Evolutionary conservation across 179 eudicot genomes (phyloP).

Genomic region (Patellifolia procumbens): DNA sequence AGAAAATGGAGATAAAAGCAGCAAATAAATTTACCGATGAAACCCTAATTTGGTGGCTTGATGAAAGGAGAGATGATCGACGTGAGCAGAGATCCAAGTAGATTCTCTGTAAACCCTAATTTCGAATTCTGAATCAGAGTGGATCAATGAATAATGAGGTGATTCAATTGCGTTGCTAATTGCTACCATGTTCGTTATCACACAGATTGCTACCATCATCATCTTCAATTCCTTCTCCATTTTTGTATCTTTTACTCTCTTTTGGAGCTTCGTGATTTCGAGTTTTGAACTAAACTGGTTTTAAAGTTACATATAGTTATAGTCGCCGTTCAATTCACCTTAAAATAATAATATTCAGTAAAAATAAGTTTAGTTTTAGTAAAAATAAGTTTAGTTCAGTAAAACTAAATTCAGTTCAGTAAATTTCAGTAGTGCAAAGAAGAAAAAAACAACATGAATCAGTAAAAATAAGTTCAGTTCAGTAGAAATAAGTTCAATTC

Average conservation of each 20-base stretch:
- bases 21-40: constrained; percentile 52
- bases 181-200: constrained; percentile 1
- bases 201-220: neutral
- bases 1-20: neutral
- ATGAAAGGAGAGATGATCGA: constrained; percentile 54
- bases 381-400: too few relatives aligned
- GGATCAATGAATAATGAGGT: constrained; percentile 60
- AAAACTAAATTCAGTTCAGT: too few relatives aligned
- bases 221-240: constrained; percentile 33
- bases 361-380: too few relatives aligned
- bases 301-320: too few relatives aligned
- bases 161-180: constrained; percentile 45
- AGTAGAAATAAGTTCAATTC: too few relatives aligned
- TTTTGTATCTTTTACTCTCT: constrained; percentile 6
- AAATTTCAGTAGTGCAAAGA: too few relatives aligned
- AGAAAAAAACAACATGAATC: too few relatives aligned
- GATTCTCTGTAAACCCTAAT: constrained; percentile 62
- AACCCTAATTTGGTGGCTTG: constrained; percentile 78
- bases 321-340: too few relatives aligned
- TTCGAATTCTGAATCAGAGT: constrained; percentile 74
- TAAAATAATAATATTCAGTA: too few relatives aligned
- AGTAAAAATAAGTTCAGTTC: too few relatives aligned
- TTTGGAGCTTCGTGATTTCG: too few relatives aligned
- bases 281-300: too few relatives aligned
- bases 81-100: constrained; percentile 70